Evolutionary conservation across 345 rosid genomes (phyloP), one percentile per base, ranked within the genome.

Genomic region (Citrus reticulata): DNA sequence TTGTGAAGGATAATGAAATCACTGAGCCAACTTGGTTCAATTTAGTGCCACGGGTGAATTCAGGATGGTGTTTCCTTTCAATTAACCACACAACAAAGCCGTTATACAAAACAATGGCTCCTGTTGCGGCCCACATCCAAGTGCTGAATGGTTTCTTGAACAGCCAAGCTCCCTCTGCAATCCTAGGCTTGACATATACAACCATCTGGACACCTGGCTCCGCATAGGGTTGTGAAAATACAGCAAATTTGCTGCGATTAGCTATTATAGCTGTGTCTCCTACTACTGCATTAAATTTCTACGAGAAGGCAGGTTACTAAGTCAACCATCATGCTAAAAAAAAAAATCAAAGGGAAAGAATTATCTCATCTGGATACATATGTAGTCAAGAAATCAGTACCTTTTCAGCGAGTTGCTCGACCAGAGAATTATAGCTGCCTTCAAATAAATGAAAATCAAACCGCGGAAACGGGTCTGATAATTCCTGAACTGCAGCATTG

Each of bases 81-180:
- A 82, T 85, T 24, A 85, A 9, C 83, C 83, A 81, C 5, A 85
- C 81, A 55, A 80, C 83, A n/a, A 85, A 40, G 9, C 83, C 81
- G 37, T 74, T 75, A 32, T 72, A 76, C 32, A 77, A 32, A 63
- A 72, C 75, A 60, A 82, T 64, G 16, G 57, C 8, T 2, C 73
- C 66, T 1, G 77, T 80, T 40, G 63, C 13, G 1, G 35, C 68
- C 85, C 80, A 85, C 88, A 82, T 70, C n/a, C 7, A 0, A 39
- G 69, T 7, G 29, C 75, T 74, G 62, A 85, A 84, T 11, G 84
- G 84, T 68, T 64, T 72, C 32, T 4, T 54, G 70, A 84, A 71
- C 70, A 84, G 8, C 81, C 84, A 77, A 20, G 83, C 81, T 49
- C 61, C 73, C 73, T 79, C 70, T 9, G 61, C n/a, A 30, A 2